A percentile compares a stretch with the other conserved stretches of the same genome.
Evolutionary conservation across 2,329 filamentous ascomycete species (phyloP).

Genomic region (Colletotrichum tabaci): DNA sequence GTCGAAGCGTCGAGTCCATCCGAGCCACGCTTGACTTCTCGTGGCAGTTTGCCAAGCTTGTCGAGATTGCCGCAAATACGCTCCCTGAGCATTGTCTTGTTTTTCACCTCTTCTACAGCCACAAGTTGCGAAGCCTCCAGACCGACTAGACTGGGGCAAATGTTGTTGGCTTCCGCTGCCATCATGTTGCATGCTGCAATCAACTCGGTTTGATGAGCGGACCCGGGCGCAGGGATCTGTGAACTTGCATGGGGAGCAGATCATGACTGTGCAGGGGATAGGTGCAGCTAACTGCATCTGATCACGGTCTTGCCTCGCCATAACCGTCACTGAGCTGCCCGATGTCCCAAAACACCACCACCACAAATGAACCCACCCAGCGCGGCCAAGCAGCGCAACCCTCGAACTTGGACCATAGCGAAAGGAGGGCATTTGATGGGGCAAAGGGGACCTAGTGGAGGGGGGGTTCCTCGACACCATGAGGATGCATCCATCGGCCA

Average conservation of each 20-base stretch:
- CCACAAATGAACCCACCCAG: not conserved
- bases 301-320: slow-evolving; percentile 37
- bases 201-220: not conserved
- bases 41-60: not conserved
- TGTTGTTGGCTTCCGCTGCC: not conserved
- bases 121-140: not conserved
- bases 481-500: slow-evolving; percentile 14
- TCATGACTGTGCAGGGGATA: not conserved
- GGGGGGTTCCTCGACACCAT: not conserved
- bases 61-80: too few species aligned
- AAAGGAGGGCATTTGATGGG: not conserved
- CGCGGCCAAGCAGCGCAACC: slow-evolving; percentile 1
- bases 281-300: slow-evolving; percentile 25
- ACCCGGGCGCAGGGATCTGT: slow-evolving; percentile 4
- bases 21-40: not conserved
- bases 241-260: slow-evolving; percentile 19
- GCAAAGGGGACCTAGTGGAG: not conserved
- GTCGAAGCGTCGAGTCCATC: not conserved
- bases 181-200: not conserved
- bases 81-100: too few species aligned
- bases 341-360: not conserved
- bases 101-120: not conserved
- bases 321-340: not conserved
- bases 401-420: not conserved
- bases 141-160: not conserved